phyloP scores from a whole-genome alignment of 1,139 yeast genomes.

The Debaryomyces fabryi region DNA sequence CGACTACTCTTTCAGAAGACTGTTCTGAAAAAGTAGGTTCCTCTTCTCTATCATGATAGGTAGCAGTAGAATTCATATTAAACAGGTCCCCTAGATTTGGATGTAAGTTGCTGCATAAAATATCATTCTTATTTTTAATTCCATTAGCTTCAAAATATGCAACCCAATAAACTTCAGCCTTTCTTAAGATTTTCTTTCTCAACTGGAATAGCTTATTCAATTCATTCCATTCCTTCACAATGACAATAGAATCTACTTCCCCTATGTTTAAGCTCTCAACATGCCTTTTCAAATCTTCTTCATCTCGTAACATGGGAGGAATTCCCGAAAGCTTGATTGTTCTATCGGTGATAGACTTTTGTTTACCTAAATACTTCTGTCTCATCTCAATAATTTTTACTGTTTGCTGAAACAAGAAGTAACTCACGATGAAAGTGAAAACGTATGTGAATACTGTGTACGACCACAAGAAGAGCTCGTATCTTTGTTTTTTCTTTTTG shows the following conservation, averaged over 20 bases:
- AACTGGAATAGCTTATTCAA: conserved; percentile 66
- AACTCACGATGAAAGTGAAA: conserved; percentile 39
- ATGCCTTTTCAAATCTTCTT: conserved; percentile 65
- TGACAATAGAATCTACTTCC: conserved; percentile 69
- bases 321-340: conserved; percentile 51
- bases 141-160: conserved; percentile 56
- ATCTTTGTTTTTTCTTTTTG: conserved; percentile 8
- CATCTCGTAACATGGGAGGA: conserved; percentile 77
- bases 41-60: conserved; percentile 5
- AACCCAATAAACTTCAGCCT: conserved; percentile 77
- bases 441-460: conserved; percentile 47
- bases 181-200: conserved; percentile 54
- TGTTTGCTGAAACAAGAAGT: conserved; percentile 40
- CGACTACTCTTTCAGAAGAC: not conserved
- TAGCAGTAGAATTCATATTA: conserved; percentile 17
- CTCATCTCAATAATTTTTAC: conserved; percentile 41
- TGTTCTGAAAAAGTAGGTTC: not conserved
- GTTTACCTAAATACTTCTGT: conserved; percentile 45
- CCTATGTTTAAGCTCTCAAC: conserved; percentile 82
- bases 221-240: conserved; percentile 84
- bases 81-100: conserved; percentile 35
- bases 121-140: conserved; percentile 33
- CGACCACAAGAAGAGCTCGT: conserved; percentile 38
- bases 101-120: conserved; percentile 29
- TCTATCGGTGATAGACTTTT: conserved; percentile 48